Evolutionary conservation across 345 rosid species (phyloP).

Genomic region (Acer negundo): DNA sequence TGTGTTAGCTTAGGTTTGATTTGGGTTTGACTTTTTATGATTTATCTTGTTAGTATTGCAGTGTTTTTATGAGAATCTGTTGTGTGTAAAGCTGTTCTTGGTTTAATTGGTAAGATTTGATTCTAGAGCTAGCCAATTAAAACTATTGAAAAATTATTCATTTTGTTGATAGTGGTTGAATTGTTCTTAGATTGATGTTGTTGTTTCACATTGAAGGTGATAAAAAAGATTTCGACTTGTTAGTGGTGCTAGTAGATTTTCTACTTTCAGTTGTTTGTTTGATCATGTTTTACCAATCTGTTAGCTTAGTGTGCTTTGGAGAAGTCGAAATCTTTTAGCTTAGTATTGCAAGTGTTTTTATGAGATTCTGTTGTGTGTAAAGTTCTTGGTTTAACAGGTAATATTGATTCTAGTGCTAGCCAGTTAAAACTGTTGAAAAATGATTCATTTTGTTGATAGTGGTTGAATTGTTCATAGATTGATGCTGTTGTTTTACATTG

Average conservation of each 20-base stretch:
- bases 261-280: neutral
- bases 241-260: neutral
- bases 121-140: too few relatives aligned
- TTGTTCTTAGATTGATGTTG: neutral
- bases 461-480: neutral
- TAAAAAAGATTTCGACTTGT: neutral
- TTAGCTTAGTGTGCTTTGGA: neutral
- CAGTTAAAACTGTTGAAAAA: neutral
- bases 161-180: neutral
- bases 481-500: neutral
- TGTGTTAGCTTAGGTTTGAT: neutral
- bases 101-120: too few relatives aligned
- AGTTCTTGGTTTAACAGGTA: too few relatives aligned
- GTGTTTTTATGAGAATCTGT: too few relatives aligned
- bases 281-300: neutral
- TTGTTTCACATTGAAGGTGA: neutral
- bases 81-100: too few relatives aligned
- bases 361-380: too few relatives aligned
- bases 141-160: neutral
- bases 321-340: neutral
- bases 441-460: neutral
- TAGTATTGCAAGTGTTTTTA: too few relatives aligned
- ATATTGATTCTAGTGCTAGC: too few relatives aligned
- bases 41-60: too few relatives aligned
- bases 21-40: too few relatives aligned